Conservation (phyloP, 2,329 filamentous ascomycete genomes). For the Aspergillus fumigatus region DNA sequence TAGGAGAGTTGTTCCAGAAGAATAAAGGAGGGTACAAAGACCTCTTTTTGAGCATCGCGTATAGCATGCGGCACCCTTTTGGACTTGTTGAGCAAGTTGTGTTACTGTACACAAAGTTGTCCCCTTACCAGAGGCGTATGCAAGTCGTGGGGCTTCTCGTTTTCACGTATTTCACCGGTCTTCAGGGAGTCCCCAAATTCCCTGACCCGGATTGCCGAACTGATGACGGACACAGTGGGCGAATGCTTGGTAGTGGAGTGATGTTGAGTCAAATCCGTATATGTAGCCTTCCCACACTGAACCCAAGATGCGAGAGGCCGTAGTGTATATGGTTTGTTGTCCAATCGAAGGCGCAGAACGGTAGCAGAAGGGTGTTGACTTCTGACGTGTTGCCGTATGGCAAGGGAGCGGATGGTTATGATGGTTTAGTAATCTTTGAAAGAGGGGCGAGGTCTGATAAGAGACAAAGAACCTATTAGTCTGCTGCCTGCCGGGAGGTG, state of each 20-base stretch:
- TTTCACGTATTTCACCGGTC: background rate
- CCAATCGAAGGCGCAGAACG: constrained; percentile 4
- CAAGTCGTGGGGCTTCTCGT: background rate
- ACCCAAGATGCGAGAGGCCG: constrained; percentile 11
- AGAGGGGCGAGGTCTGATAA: constrained; percentile 10
- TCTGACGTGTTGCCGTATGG: constrained; percentile 1
- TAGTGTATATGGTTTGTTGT: background rate
- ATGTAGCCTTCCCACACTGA: constrained; percentile 8
- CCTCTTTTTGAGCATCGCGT: constrained; percentile 39
- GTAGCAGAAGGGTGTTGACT: background rate
- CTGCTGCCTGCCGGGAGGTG: constrained; percentile 2
- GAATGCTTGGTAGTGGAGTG: background rate
- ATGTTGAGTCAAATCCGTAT: background rate
- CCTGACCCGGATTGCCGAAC: background rate
- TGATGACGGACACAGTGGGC: background rate
- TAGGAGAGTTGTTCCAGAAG: constrained; percentile 38
- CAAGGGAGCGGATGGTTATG: background rate
- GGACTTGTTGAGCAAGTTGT: constrained; percentile 7
- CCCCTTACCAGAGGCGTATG: background rate
- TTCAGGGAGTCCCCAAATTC: background rate
- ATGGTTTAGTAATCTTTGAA: constrained; percentile 5
- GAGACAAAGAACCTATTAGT: constrained; percentile 12
- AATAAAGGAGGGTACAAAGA: constrained; percentile 30
- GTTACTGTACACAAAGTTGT: constrained; percentile 9
- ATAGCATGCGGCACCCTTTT: constrained; percentile 22